A percentile compares a stretch with the other conserved stretches of the same genome.
These are phyloP conservation scores for Seiridium unicorne DNA, from an alignment of 2,329 filamentous ascomycete species.

Conservation along the genomic window DNA sequence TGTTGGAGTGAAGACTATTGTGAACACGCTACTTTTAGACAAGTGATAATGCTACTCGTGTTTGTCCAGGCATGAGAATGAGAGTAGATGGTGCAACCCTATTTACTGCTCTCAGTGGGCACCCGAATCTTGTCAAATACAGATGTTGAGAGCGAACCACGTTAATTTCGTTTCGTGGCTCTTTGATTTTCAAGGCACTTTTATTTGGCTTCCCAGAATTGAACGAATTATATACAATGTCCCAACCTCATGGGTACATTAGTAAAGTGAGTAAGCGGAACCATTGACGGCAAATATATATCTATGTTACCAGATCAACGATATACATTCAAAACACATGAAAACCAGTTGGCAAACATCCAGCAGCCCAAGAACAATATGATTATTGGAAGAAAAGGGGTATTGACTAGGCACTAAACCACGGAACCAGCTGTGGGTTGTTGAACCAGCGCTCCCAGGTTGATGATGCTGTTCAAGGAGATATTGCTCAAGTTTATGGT, in stretches of 20 bases:
- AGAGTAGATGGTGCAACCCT: too few species aligned
- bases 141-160: too few species aligned
- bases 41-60: too few species aligned
- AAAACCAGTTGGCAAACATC: background rate
- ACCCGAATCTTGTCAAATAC: too few species aligned
- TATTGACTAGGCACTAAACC: background rate
- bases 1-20: too few species aligned
- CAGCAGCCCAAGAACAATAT: background rate
- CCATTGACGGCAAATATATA: background rate
- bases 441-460: constrained; percentile 20
- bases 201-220: background rate
- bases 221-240: background rate
- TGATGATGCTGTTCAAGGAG: constrained; percentile 21
- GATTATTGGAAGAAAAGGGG: background rate
- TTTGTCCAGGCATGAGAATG: too few species aligned
- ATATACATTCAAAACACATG: background rate
- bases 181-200: too few species aligned
- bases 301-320: background rate
- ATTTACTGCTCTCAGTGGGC: too few species aligned
- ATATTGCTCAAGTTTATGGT: constrained; percentile 23
- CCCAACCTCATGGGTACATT: background rate
- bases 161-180: too few species aligned
- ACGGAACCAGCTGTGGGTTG: background rate
- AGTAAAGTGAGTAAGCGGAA: background rate
- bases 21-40: too few species aligned